Conservation (phyloP, 352 stramenopile genomes). For the Pythium sukuiense region DNA sequence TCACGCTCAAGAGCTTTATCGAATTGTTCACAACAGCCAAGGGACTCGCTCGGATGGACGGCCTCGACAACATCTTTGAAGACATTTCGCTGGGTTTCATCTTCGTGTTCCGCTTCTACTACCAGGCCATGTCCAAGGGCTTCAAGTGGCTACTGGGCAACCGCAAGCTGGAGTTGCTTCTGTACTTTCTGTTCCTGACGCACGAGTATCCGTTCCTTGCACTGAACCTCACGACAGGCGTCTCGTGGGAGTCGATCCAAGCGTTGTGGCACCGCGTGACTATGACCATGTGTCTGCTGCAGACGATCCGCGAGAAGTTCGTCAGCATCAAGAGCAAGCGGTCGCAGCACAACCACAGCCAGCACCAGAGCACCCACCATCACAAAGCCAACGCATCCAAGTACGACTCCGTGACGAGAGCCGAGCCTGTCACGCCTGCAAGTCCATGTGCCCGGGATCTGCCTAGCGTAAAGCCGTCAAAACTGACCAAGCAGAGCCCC, state of each 20-base stretch:
- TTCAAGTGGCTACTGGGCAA: conserved; percentile 27
- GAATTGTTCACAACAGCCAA: background rate
- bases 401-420: background rate
- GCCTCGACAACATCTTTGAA: conserved; percentile 26
- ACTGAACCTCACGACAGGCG: conserved; percentile 11
- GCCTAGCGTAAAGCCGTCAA: background rate
- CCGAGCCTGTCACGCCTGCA: background rate
- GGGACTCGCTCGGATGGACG: conserved; percentile 2
- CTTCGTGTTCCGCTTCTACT: conserved; percentile 45
- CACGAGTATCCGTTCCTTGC: conserved; percentile 22
- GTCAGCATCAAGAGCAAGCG: background rate
- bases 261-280: conserved; percentile 21
- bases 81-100: conserved; percentile 32
- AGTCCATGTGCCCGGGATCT: background rate
- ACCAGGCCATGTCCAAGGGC: conserved; percentile 30
- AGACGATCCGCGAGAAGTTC: conserved; percentile 11
- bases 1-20: conserved; percentile 5
- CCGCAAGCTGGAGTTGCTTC: conserved; percentile 30
- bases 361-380: background rate
- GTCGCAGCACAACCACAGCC: background rate
- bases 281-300: conserved; percentile 12
- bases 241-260: conserved; percentile 20
- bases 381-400: background rate
- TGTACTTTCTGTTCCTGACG: conserved; percentile 36
- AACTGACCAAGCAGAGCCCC: background rate